Base-by-base conservation (phyloP, 176 grass and related monocot genomes). In the Zizania latifolia region DNA sequence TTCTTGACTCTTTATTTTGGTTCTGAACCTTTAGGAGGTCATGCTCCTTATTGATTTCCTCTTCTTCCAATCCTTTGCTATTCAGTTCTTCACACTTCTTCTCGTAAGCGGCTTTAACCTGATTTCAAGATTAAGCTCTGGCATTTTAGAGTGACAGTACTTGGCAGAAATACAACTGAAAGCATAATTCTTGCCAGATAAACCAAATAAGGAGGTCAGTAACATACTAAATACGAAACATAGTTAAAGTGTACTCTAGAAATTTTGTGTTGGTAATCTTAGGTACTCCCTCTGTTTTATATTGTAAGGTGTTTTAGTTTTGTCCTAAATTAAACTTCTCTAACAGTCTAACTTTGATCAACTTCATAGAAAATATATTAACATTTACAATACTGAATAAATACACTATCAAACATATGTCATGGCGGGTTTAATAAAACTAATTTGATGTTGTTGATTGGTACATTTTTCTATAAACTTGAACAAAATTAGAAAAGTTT, bases 21-120 rank as follows among this genome's bases (percentile, higher is more conserved):
- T 5, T 44, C 6, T 48, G 27, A 75, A 97, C 94, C 94, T 92
- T 92, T 40, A 94, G 44, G 34, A 86, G 86, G 21, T 94, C 79
- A 72, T 82, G 63, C 80, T 92, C 89, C 67, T 87, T 86, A 29
- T 56, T 79, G 66, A 68, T 37, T 81, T 94, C 72, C 40, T 87
- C 91, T 84, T 98, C 91, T 71, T 90, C 89, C 72, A 94, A 70
- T 60, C 61, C 89, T 88, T 81, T 87, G 50, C 78, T 94, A 60
- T 83, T 94, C 48, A 94, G 72, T 74, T 98, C 86, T 68, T 88
- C 89, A 71, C 81, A 87, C 53, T 58, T 92, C 40, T 62, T 86
- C 76, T 94, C 81, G 19, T 92, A 98, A 34, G 91, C 86, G 24
- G 72, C 58, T 70, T 86, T 80, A 78, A 98, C 85, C 90, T 93